phyloP scores from a whole-genome alignment of 306 rosid species.

The Geum urbanum region DNA sequence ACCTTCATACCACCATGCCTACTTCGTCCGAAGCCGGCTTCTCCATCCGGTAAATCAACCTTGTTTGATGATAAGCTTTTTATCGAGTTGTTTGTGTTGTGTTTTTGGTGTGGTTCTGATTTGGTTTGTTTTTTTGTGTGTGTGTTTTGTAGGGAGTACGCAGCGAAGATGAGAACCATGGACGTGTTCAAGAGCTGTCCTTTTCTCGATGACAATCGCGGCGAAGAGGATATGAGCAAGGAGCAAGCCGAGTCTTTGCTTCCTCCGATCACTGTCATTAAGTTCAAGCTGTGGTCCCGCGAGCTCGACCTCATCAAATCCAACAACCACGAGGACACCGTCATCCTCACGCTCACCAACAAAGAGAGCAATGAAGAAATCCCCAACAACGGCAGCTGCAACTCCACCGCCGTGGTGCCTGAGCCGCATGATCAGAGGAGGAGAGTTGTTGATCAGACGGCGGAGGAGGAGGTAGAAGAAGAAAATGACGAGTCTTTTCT shows the following conservation, averaged over 20 bases:
- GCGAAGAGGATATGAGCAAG: slow-evolving; percentile 19
- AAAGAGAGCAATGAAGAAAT: background rate
- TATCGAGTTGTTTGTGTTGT: background rate
- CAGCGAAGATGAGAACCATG: slow-evolving; percentile 63
- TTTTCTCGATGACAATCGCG: slow-evolving; percentile 28
- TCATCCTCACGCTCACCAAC: slow-evolving; percentile 14
- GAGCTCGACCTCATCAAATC: slow-evolving; percentile 54
- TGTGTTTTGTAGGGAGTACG: slow-evolving; percentile 52
- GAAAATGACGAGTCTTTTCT: slow-evolving; percentile 40
- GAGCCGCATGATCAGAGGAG: background rate
- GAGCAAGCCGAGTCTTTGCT: slow-evolving; percentile 40
- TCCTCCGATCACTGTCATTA: slow-evolving; percentile 63
- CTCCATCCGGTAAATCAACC: slow-evolving; percentile 62
- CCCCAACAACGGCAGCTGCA: slow-evolving; percentile 18
- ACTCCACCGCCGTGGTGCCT: slow-evolving; percentile 4
- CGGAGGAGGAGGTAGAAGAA: slow-evolving; percentile 1
- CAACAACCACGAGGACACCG: background rate
- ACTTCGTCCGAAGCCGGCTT: slow-evolving; percentile 49
- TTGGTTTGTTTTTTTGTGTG: slow-evolving; percentile 6
- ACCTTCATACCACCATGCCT: slow-evolving; percentile 48
- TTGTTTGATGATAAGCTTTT: background rate
- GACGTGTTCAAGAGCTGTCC: slow-evolving; percentile 80
- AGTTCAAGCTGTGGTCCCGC: slow-evolving; percentile 70
- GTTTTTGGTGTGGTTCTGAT: background rate
- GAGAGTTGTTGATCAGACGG: too few species aligned